Evolutionary conservation across 2,329 filamentous ascomycete species (phyloP), one percentile per base, ranked within the genome.

Genomic region (Penicillium oxalicum): DNA sequence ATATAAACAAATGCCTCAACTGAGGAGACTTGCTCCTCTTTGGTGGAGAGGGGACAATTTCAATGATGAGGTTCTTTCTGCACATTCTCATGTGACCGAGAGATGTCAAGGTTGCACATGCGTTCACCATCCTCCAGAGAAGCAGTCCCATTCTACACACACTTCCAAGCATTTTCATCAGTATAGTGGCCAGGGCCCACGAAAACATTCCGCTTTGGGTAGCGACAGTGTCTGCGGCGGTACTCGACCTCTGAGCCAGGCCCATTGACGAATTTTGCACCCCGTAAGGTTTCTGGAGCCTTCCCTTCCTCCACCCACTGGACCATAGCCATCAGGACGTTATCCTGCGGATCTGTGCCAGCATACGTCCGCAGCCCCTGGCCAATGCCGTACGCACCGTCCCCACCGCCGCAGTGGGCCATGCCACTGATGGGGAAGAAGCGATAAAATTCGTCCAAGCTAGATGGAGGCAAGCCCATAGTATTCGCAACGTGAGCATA

Each of bases 391-490:
- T 70, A 68, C 3, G 73, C 67, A 36, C 74, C 69, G n/a, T 68
- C 63, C 5, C 73, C 74, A 1, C 57, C 53, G 2, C 49, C 48
- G 55, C 78, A 81, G 59, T 81, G 78, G 9, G 63, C 65, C 74
- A 80, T 77, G 0, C 78, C 78, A 0, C 77, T 77, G n/a, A 81
- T 70, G 18, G 65, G 67, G 57, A 81, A 81, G 55, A 75, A 74
- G 39, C 72, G 71, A 40, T 73, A 70, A 53, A 71, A 74, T 0
- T 66, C 64, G 49, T 74, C 70, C 6, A 74, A 50, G 0, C 63
- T 48, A 4, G 53, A 40, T 0, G 67, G 60, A 0, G 56, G 46
- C 5, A 65, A 41, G 0, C 69, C 63, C 61, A 77, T 70, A 0
- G 62, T 59, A 24, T 66, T 52, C 4, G 60, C 57, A 1, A 79